A percentile compares a stretch with the other conserved stretches of the same genome.
Evolutionary conservation across 768 basidiomycete genomes (phyloP).

Genomic region (Terana coerulea): DNA sequence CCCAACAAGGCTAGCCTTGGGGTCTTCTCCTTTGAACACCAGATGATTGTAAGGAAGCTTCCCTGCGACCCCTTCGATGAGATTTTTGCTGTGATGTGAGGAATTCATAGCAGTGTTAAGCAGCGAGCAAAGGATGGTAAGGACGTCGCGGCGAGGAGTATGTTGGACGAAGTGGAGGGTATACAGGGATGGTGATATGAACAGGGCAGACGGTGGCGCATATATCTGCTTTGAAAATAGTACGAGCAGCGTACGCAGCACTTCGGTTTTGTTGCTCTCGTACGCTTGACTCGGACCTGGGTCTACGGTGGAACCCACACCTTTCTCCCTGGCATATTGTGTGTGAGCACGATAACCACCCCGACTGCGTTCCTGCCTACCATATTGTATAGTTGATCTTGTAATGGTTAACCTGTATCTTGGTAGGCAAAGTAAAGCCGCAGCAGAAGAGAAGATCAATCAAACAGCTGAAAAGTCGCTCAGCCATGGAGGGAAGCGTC

Average conservation of each 20-base stretch:
- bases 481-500: constrained; percentile 71
- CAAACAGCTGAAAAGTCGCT: constrained; percentile 72
- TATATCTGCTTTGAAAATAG: constrained; percentile 92
- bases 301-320: constrained; percentile 84
- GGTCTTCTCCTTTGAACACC: constrained; percentile 86
- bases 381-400: constrained; percentile 88
- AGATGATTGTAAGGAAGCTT: constrained; percentile 88
- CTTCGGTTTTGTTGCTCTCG: constrained; percentile 84
- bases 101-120: constrained; percentile 88
- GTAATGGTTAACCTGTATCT: constrained; percentile 72
- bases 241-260: constrained; percentile 83
- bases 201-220: constrained; percentile 62
- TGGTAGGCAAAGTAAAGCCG: constrained; percentile 84
- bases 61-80: constrained; percentile 67
- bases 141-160: constrained; percentile 74
- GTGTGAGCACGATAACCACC: not conserved
- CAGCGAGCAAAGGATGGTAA: constrained; percentile 89
- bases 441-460: constrained; percentile 91
- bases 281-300: constrained; percentile 57
- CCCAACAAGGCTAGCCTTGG: constrained; percentile 65
- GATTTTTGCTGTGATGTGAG: constrained; percentile 43
- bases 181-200: constrained; percentile 72
- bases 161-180: constrained; percentile 76
- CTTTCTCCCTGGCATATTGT: constrained; percentile 72
- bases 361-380: constrained; percentile 38